Conservation (phyloP, 2,329 filamentous ascomycete species). For the Penicillium paneum region DNA sequence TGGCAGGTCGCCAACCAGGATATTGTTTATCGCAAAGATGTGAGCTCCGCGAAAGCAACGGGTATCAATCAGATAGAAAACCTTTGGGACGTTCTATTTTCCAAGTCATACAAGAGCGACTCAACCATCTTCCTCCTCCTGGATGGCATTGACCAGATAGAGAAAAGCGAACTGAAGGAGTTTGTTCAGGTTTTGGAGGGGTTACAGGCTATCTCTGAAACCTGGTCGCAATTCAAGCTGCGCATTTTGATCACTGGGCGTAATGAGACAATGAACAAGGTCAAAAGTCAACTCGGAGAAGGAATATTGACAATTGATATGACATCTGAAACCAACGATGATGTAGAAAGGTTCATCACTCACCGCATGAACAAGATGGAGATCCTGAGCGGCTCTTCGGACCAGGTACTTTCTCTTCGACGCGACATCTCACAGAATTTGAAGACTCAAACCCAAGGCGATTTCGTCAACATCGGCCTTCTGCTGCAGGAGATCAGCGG, state of each 20-base stretch:
- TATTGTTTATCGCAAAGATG: slow-evolving; percentile 14
- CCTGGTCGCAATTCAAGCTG: slow-evolving; percentile 16
- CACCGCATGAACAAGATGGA: slow-evolving; percentile 26
- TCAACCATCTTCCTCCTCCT: slow-evolving; percentile 43
- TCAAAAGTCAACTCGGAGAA: slow-evolving; percentile 11
- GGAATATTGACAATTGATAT: slow-evolving; percentile 13
- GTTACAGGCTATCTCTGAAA: neutral
- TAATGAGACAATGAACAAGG: slow-evolving; percentile 16
- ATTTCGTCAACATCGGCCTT: slow-evolving; percentile 25
- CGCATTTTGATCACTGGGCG: slow-evolving; percentile 21
- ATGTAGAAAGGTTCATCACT: slow-evolving; percentile 24
- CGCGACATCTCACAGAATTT: slow-evolving; percentile 14
- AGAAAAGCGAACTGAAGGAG: slow-evolving; percentile 20
- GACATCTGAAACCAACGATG: slow-evolving; percentile 18
- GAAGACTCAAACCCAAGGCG: slow-evolving; percentile 17
- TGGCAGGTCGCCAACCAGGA: slow-evolving; percentile 13
- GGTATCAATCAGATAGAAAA: slow-evolving; percentile 5
- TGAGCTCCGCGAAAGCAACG: slow-evolving; percentile 5
- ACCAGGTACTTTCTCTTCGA: slow-evolving; percentile 20
- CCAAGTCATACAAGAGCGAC: slow-evolving; percentile 19
- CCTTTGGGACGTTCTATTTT: slow-evolving; percentile 14
- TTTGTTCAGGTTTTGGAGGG: slow-evolving; percentile 18
- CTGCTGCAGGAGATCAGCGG: slow-evolving; percentile 26
- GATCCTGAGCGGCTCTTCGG: slow-evolving; percentile 20
- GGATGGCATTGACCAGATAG: slow-evolving; percentile 49